phyloP scores from a whole-genome alignment of 306 rosid genomes.

The Castanea sativa region DNA sequence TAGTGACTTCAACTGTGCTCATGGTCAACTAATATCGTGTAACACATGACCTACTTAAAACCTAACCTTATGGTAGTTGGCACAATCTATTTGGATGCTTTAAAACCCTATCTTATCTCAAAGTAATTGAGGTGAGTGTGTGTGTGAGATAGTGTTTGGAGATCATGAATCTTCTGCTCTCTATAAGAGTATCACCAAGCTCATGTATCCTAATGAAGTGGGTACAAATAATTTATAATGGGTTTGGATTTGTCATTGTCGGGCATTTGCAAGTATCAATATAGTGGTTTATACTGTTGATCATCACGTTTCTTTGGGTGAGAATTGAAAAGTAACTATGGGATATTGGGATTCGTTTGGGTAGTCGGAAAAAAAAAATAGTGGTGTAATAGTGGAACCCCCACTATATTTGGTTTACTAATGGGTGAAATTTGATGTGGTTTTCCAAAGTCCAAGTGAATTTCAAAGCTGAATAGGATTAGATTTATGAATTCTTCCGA shows the following conservation, averaged over 20 bases:
- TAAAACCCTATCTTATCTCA: neutral
- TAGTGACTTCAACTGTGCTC: neutral
- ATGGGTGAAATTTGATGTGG: too few relatives aligned
- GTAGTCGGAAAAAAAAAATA: slow-evolving; percentile 7
- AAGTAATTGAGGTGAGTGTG: neutral
- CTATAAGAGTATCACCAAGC: too few relatives aligned
- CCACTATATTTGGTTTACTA: neutral
- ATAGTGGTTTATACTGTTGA: slow-evolving; percentile 1
- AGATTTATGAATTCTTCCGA: neutral
- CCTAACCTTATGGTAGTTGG: neutral
- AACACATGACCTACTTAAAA: neutral
- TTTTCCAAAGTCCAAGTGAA: neutral
- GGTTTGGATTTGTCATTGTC: neutral
- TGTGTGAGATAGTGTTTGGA: neutral
- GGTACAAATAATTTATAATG: too few relatives aligned
- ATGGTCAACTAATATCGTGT: neutral
- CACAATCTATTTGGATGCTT: neutral
- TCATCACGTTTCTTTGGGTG: neutral
- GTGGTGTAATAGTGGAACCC: neutral
- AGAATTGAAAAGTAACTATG: neutral
- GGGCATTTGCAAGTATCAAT: neutral
- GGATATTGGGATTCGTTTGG: neutral
- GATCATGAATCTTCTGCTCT: too few relatives aligned
- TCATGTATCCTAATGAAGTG: too few relatives aligned
- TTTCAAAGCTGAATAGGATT: slow-evolving; percentile 3